Evolutionary conservation across 768 basidiomycete genomes (phyloP).

Genomic region (Rhizopogon rudus): DNA sequence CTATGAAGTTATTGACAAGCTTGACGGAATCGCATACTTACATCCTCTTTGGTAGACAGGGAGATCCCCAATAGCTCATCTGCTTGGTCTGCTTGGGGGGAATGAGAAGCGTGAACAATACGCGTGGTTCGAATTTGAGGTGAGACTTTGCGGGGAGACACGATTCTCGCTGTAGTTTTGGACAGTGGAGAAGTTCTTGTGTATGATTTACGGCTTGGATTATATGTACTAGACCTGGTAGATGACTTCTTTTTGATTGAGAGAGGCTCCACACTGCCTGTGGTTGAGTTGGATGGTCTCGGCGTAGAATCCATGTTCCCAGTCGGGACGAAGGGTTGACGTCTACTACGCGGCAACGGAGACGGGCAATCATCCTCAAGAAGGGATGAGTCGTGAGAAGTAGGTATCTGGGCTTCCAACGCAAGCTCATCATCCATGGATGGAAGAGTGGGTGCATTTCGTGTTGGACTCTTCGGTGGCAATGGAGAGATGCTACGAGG

Average conservation of each 20-base stretch:
- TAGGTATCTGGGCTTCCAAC: constrained; percentile 29
- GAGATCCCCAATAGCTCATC: constrained; percentile 45
- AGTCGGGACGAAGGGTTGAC: constrained; percentile 57
- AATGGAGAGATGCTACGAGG: constrained; percentile 74
- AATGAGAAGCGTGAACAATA: constrained; percentile 13
- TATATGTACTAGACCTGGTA: constrained; percentile 38
- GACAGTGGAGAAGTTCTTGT: constrained; percentile 52
- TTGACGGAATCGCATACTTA: constrained; percentile 28
- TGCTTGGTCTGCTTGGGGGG: constrained; percentile 31
- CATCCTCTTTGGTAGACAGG: constrained; percentile 61
- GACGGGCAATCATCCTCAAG: constrained; percentile 31
- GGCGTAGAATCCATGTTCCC: constrained; percentile 52
- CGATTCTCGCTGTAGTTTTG: constrained; percentile 35
- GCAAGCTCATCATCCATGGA: constrained; percentile 43
- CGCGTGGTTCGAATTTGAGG: constrained; percentile 42
- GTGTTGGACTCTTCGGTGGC: constrained; percentile 42
- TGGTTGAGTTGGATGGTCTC: constrained; percentile 31
- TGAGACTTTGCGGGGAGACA: constrained; percentile 50
- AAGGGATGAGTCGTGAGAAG: constrained; percentile 23
- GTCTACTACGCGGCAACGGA: constrained; percentile 65
- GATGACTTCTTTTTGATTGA: constrained; percentile 85
- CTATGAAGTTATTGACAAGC: neutral
- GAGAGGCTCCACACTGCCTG: constrained; percentile 61
- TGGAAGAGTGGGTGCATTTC: constrained; percentile 23
- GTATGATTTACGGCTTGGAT: constrained; percentile 28